Conservation (phyloP, 192 early-diverging fungal species). For the Fimicolochytrium jonesii region DNA sequence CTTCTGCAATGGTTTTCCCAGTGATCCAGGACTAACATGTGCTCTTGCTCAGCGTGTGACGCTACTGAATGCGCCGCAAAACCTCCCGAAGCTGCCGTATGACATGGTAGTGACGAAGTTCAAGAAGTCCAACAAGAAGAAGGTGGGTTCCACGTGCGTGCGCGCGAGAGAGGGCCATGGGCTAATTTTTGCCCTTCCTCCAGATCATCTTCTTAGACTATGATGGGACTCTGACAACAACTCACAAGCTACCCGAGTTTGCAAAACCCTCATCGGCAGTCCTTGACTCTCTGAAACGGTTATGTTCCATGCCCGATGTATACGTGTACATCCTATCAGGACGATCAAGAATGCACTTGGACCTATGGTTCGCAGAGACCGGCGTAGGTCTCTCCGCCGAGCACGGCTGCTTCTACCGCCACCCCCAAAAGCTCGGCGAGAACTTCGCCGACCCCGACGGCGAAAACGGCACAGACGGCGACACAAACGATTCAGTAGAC, state of each 20-base stretch:
- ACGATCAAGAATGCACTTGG: constrained; percentile 82
- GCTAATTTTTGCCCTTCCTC: neutral
- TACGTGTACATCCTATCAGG: constrained; percentile 96
- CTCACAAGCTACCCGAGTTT: constrained; percentile 88
- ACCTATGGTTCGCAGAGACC: constrained; percentile 83
- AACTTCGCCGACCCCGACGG: constrained; percentile 39
- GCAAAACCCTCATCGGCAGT: constrained; percentile 77
- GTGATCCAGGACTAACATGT: neutral
- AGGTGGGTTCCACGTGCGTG: constrained; percentile 28
- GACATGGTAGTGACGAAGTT: constrained; percentile 51
- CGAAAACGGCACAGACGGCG: constrained; percentile 9
- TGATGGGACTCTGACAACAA: constrained; percentile 90
- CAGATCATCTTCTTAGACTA: constrained; percentile 88
- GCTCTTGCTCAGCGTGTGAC: constrained; percentile 46
- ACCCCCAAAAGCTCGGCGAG: constrained; percentile 67
- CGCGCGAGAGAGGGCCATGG: too few relatives aligned
- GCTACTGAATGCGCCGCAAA: constrained; percentile 61
- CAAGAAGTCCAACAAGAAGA: constrained; percentile 56
- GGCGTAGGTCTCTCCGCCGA: constrained; percentile 93
- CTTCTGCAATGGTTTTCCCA: too few relatives aligned
- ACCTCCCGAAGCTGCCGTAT: constrained; percentile 57
- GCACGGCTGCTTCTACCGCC: constrained; percentile 97
- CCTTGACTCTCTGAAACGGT: constrained; percentile 62
- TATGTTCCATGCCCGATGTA: constrained; percentile 74
- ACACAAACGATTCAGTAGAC: constrained; percentile 42